phyloP scores from a whole-genome alignment of 1,139 yeast genomes.

The Candida freyschussii region DNA sequence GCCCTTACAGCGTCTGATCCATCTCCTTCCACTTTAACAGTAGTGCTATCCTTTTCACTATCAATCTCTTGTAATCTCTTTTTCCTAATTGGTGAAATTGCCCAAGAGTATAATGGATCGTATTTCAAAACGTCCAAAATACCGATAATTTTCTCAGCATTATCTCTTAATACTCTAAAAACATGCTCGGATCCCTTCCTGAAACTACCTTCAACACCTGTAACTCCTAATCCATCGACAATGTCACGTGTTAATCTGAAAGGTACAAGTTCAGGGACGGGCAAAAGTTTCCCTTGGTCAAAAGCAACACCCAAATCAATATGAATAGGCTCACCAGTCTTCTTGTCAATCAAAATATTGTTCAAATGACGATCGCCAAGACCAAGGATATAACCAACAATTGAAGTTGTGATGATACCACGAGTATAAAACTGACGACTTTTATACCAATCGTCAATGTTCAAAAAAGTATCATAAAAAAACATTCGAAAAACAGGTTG shows the following conservation, averaged over 20 bases:
- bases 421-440: conserved; percentile 63
- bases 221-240: conserved; percentile 87
- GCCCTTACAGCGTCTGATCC: conserved; percentile 82
- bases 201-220: conserved; percentile 77
- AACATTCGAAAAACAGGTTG: conserved; percentile 67
- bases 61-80: conserved; percentile 45
- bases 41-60: conserved; percentile 18
- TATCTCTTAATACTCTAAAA: conserved; percentile 58
- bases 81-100: conserved; percentile 64
- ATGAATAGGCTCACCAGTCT: conserved; percentile 87
- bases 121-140: conserved; percentile 82
- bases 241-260: conserved; percentile 86
- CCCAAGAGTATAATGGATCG: conserved; percentile 94
- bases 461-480: conserved; percentile 63
- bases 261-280: conserved; percentile 92
- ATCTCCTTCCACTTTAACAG: conserved; percentile 38
- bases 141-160: conserved; percentile 67
- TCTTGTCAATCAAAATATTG: conserved; percentile 75
- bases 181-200: conserved; percentile 70
- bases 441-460: conserved; percentile 69
- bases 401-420: conserved; percentile 81
- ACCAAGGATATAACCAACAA: conserved; percentile 84
- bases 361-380: conserved; percentile 94
- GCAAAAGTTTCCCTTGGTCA: conserved; percentile 80
- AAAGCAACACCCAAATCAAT: conserved; percentile 96